Conservation (phyloP, 1,284 basidiomycete genomes). For the Flammula alnicola region DNA sequence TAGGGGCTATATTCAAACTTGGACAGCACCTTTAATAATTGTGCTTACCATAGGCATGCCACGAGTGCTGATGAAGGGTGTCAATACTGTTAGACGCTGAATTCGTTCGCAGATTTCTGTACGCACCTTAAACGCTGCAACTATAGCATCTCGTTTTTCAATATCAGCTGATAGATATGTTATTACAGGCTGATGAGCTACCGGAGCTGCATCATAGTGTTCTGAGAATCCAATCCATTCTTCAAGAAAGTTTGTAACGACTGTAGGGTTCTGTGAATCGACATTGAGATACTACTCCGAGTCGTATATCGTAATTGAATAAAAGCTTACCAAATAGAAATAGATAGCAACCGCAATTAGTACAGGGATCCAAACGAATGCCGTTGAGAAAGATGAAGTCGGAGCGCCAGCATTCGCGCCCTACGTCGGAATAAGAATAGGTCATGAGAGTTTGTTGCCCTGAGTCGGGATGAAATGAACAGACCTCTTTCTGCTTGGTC, state of each 20-base stretch:
- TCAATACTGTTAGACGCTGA: not conserved
- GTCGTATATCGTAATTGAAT: not conserved
- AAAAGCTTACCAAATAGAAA: conserved; percentile 26
- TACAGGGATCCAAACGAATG: conserved; percentile 19
- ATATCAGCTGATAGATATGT: conserved; percentile 56
- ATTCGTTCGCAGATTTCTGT: not conserved
- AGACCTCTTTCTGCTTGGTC: conserved; percentile 9
- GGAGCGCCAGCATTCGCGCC: conserved; percentile 12
- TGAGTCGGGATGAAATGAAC: not conserved
- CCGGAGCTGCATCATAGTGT: conserved; percentile 34
- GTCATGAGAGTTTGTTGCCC: too few species aligned
- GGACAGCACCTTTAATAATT: not conserved
- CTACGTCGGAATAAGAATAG: conserved; percentile 13
- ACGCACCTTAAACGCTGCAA: conserved; percentile 78
- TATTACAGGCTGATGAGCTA: conserved; percentile 19
- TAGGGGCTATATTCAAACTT: conserved; percentile 1
- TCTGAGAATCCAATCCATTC: conserved; percentile 43
- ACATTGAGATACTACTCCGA: not conserved
- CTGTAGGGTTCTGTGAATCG: conserved; percentile 24
- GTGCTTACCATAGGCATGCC: conserved; percentile 73
- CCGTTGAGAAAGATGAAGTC: conserved; percentile 13
- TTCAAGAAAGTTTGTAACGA: conserved; percentile 22
- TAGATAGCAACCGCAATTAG: conserved; percentile 21
- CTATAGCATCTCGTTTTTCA: conserved; percentile 67
- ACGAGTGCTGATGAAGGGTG: conserved; percentile 67